phyloP scores from a whole-genome alignment of 306 rosid species.

The Casuarina cunninghamiana region DNA sequence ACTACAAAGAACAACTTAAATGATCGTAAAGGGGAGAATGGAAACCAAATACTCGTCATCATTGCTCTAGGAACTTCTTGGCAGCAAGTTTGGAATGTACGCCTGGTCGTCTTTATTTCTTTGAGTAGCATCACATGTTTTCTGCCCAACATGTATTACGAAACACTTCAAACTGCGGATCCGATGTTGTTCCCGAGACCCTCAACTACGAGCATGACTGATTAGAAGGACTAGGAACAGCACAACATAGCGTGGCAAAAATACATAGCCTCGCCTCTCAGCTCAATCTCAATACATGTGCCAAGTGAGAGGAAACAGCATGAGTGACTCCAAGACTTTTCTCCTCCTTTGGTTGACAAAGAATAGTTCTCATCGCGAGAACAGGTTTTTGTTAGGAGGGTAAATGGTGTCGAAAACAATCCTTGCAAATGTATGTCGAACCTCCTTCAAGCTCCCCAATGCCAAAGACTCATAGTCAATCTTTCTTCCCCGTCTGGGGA shows the following conservation, averaged over 20 bases:
- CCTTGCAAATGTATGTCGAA: conserved; percentile 38
- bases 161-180: neutral
- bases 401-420: conserved; percentile 36
- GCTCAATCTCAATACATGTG: neutral
- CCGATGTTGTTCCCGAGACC: neutral
- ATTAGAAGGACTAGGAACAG: too few species aligned
- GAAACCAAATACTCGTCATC: too few species aligned
- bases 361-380: neutral
- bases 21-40: too few species aligned
- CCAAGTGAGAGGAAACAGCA: neutral
- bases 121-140: neutral
- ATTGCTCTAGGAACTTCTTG: neutral
- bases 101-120: neutral
- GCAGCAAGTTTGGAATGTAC: neutral
- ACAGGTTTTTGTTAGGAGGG: conserved; percentile 23
- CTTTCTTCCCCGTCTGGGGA: conserved; percentile 27
- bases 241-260: too few species aligned
- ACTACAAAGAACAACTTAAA: too few species aligned
- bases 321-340: neutral
- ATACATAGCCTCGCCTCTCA: neutral
- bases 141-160: neutral
- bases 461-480: conserved; percentile 33
- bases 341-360: neutral
- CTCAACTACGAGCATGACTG: neutral
- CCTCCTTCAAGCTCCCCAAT: conserved; percentile 35